These are phyloP conservation scores for Citropsis articulata DNA, from an alignment of 345 rosid genomes.

Conservation along the genomic window DNA sequence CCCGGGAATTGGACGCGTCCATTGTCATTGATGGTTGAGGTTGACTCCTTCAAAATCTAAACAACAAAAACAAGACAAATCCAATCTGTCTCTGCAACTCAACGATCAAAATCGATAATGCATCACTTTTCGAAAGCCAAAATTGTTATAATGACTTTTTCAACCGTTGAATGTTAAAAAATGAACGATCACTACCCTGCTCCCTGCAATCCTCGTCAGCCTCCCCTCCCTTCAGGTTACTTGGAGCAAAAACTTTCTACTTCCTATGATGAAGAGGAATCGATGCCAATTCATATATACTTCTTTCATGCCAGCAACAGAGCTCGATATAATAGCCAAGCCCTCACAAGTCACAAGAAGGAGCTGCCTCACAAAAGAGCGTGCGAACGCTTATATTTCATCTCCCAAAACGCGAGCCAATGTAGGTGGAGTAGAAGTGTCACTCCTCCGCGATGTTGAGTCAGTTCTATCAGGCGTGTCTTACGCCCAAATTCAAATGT, in stretches of 20 bases:
- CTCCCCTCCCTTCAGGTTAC: background rate
- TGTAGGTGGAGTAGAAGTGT: no score
- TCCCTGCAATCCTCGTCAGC: background rate
- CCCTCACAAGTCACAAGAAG: no score
- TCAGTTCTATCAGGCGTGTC: no score
- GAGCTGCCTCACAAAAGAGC: no score
- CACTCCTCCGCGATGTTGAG: no score
- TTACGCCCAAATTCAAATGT: no score
- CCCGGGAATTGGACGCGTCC: slow-evolving; percentile 54
- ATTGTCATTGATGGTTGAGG: slow-evolving; percentile 34
- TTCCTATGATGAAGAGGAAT: no score
- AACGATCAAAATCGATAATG: background rate
- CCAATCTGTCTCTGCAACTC: background rate
- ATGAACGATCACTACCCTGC: background rate
- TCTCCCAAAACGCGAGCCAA: no score
- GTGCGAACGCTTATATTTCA: no score
- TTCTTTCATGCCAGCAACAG: no score
- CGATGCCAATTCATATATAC: no score
- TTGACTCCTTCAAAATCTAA: slow-evolving; percentile 22
- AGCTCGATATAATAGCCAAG: no score
- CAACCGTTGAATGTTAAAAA: background rate
- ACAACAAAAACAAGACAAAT: background rate
- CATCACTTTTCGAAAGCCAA: background rate
- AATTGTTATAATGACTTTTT: background rate
- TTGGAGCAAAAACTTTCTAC: background rate